Percentiles rank a stretch among this genome's conserved stretches.
These are phyloP conservation scores for Apiospora arundinis DNA, from an alignment of 2,329 filamentous ascomycete species.

Conservation along the genomic window DNA sequence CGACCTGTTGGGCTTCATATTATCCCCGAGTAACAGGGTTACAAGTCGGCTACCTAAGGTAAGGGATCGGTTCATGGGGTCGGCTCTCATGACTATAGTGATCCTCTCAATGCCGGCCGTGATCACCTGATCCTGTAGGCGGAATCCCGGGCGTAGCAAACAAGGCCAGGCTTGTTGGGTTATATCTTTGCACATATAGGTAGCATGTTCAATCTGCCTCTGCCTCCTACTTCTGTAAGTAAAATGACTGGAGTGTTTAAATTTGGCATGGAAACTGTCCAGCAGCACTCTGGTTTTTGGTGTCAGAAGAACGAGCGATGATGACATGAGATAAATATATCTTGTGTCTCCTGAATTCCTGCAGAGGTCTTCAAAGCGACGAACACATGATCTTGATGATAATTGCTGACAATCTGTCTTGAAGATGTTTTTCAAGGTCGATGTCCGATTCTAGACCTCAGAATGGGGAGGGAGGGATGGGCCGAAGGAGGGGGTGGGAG, in stretches of 20 bases:
- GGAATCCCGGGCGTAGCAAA: neutral
- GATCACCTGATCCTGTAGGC: neutral
- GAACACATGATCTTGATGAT: neutral
- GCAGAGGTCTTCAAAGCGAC: neutral
- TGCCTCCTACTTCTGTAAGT: neutral
- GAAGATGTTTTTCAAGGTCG: neutral
- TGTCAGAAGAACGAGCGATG: neutral
- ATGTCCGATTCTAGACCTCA: neutral
- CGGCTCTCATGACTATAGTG: neutral
- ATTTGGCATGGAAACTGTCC: neutral
- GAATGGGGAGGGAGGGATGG: neutral
- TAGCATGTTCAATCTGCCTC: neutral
- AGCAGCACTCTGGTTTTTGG: neutral
- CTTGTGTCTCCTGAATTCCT: neutral
- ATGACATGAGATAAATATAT: constrained; percentile 13
- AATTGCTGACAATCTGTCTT: neutral
- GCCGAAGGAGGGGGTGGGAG: neutral
- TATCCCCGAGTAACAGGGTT: neutral
- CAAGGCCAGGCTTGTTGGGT: neutral
- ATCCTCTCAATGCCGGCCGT: neutral
- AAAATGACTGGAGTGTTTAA: neutral
- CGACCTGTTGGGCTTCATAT: neutral
- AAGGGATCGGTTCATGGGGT: neutral
- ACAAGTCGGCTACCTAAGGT: neutral
- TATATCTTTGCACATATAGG: neutral